These are phyloP conservation scores for Mycena vitilis DNA, from an alignment of 768 basidiomycete species.

Conservation along the genomic window DNA sequence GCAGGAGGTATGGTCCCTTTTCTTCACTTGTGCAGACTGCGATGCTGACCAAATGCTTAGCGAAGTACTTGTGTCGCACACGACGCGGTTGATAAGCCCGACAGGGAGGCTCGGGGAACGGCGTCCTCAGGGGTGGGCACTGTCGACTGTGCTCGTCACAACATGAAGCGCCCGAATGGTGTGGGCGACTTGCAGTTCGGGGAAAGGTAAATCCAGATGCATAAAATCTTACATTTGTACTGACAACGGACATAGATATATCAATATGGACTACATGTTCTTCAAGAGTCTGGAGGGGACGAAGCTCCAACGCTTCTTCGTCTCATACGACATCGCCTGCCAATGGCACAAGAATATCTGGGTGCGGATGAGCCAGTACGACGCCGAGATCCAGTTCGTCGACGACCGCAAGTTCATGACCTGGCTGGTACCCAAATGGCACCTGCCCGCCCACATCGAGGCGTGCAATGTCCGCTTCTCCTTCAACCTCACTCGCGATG, in stretches of 20 bases:
- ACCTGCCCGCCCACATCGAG: conserved; percentile 40
- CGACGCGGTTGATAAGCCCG: conserved; percentile 15
- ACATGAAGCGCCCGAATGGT: not conserved
- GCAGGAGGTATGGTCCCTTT: conserved; percentile 7
- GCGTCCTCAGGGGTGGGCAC: conserved; percentile 31
- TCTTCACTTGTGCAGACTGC: too few species aligned
- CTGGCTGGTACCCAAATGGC: conserved; percentile 44
- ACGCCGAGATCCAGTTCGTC: conserved; percentile 5
- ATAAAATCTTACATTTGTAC: too few species aligned
- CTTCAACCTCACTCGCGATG: conserved; percentile 41
- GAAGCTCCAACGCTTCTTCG: conserved; percentile 22
- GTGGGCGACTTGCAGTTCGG: not conserved
- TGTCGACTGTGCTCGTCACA: conserved; percentile 27
- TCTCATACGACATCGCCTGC: conserved; percentile 43
- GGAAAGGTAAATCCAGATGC: conserved; percentile 7
- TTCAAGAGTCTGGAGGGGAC: conserved; percentile 35
- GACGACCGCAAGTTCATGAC: conserved; percentile 7
- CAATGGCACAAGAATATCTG: conserved; percentile 35
- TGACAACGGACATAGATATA: not conserved
- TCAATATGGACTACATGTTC: conserved; percentile 44
- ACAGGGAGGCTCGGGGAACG: conserved; percentile 6
- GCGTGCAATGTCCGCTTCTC: conserved; percentile 35
- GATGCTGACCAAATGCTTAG: too few species aligned
- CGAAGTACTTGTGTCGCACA: conserved; percentile 35
- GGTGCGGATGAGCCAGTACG: conserved; percentile 33